Base-by-base conservation (phyloP, 1,284 basidiomycete species). In the Pseudozyma flocculosa region DNA sequence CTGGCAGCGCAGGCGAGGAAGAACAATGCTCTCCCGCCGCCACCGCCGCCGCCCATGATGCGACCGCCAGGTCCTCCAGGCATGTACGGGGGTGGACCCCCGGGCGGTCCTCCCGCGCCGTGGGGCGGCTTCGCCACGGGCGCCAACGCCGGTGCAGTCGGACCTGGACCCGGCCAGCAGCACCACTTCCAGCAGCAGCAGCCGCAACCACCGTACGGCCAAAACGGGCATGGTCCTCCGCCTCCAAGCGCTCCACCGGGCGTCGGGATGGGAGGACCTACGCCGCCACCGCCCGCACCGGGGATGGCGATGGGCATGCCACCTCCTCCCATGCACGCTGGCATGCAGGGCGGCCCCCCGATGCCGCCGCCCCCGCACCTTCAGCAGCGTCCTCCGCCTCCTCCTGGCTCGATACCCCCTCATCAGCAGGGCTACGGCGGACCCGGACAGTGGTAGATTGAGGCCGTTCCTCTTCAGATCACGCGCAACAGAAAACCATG, bases 1-100 rank as follows among this genome's bases (percentile, higher is more conserved):
- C 85, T 98, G 63, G 92, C 94, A 2, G 87, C 90, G 2, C 92
- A 97, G 79, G 94, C 95, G 37, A 85, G 92, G 70, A 94, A 94
- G 80, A 92, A 94, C 79, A 92, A 92, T 63, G 89, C 89, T 1
- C 81, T 92, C 2, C 90, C 90, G 15, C 32, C 32, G 7, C 32
- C 32, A 17, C 32, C 32, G 32, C 32, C 32, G n/a, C n/a, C n/a
- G n/a, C n/a, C n/a, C n/a, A n/a, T n/a, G 7, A 34, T 34, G 32
- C 9, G 9, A 4, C 32, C 11, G 32, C 32, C 32, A 13, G 7
- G 7, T 5, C 15, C 32, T 4, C 32, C 32, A 3, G 32, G 32
- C 15, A 4, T 17, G 19, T 23, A 17, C 4, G 10, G 15, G 3
- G 45, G 11, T 15, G 34, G 13, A 9, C 30, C 43, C 9, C 30